Percentiles rank a stretch among this genome's conserved stretches.
These are phyloP conservation scores for Termitomyces sp. DNA, from an alignment of 768 basidiomycete genomes.

Conservation along the genomic window DNA sequence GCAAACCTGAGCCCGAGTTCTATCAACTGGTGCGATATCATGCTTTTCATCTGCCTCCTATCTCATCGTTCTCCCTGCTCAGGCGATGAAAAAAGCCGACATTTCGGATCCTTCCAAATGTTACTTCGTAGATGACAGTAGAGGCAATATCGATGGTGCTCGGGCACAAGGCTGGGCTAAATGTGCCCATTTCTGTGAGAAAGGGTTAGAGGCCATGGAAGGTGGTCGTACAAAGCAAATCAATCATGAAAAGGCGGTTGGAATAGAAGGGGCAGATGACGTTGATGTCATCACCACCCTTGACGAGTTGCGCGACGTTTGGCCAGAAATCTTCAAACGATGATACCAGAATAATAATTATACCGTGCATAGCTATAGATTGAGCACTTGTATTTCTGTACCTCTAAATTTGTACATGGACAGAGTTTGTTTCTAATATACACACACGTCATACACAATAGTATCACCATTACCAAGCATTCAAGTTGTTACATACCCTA, in stretches of 20 bases:
- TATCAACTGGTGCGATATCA: constrained; percentile 50
- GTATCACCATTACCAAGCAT: not conserved
- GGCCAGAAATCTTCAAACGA: constrained; percentile 67
- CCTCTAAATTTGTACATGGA: too few species aligned
- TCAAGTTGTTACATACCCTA: too few species aligned
- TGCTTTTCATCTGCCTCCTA: not conserved
- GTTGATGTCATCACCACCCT: constrained; percentile 50
- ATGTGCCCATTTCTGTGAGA: constrained; percentile 73
- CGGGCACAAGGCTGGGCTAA: constrained; percentile 61
- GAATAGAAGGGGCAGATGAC: constrained; percentile 31
- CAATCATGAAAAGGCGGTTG: constrained; percentile 28
- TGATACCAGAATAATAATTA: constrained; percentile 8
- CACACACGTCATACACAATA: not conserved
- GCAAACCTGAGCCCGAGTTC: constrained; percentile 76
- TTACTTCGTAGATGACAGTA: constrained; percentile 77
- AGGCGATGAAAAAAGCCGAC: constrained; percentile 64
- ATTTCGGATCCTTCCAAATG: constrained; percentile 63
- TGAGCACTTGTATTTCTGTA: constrained; percentile 1
- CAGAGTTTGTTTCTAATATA: not conserved
- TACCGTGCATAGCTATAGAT: constrained; percentile 2
- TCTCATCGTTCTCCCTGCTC: constrained; percentile 1
- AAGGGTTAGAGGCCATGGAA: constrained; percentile 56
- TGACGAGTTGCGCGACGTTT: constrained; percentile 63
- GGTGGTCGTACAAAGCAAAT: constrained; percentile 52
- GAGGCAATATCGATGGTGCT: constrained; percentile 64